Conservation (phyloP, 2,329 filamentous ascomycete species). For the Aspergillus novofumigatus region DNA sequence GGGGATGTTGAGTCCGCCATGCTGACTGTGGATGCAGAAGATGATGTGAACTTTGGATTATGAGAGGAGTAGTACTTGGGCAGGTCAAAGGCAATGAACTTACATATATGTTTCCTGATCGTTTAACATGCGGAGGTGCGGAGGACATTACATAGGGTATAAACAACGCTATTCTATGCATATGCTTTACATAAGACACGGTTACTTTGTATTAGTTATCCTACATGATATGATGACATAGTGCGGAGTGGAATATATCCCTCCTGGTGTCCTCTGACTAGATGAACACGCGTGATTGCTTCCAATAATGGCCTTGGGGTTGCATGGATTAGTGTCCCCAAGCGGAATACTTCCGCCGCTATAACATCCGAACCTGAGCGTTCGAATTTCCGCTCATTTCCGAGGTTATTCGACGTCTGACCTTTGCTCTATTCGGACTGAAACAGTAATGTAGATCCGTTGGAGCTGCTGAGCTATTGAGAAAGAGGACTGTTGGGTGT, state of each 20-base stretch:
- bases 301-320: not conserved
- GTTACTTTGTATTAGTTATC: not conserved
- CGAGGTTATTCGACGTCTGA: constrained; percentile 4
- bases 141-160: not conserved
- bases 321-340: not conserved
- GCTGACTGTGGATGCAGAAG: constrained; percentile 1
- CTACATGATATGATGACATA: no score
- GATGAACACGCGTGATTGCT: not conserved
- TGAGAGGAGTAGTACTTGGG: not conserved
- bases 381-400: constrained; percentile 18
- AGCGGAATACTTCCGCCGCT: constrained; percentile 16
- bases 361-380: constrained; percentile 11
- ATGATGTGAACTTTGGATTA: not conserved
- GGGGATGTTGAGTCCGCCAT: constrained; percentile 14
- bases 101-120: not conserved
- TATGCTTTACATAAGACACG: not conserved
- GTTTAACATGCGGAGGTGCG: not conserved
- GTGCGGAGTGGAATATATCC: no score
- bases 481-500: no score
- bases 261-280: not conserved
- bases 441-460: no score
- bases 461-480: no score
- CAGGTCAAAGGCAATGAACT: not conserved
- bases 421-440: no score
- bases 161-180: not conserved